Conservation (phyloP, 768 basidiomycete species). For the Pluteus cervinus region DNA sequence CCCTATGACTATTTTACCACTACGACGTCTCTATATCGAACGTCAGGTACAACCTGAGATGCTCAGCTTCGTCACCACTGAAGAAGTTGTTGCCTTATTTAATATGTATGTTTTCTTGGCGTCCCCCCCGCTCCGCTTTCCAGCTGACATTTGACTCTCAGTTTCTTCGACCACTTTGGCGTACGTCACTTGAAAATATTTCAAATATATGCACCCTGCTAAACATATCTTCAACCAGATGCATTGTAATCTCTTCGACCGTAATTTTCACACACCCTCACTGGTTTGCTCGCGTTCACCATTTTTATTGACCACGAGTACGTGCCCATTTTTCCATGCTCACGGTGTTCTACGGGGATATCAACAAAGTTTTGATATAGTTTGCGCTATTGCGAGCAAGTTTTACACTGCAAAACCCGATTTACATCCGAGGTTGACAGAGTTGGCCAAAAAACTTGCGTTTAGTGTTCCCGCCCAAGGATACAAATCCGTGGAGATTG, state of each 20-base stretch:
- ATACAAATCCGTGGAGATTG: constrained; percentile 92
- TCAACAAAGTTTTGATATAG: constrained; percentile 35
- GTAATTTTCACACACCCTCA: constrained; percentile 88
- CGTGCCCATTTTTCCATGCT: constrained; percentile 23
- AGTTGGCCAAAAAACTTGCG: constrained; percentile 81
- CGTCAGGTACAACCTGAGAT: constrained; percentile 91
- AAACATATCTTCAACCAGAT: constrained; percentile 40
- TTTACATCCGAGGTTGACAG: constrained; percentile 71
- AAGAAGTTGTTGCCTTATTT: constrained; percentile 90
- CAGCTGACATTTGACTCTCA: constrained; percentile 21
- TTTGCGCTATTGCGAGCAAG: constrained; percentile 92
- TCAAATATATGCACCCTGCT: no score
- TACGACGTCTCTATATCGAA: constrained; percentile 80
- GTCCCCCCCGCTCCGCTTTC: constrained; percentile 7
- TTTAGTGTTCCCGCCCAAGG: constrained; percentile 82
- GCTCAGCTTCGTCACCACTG: constrained; percentile 79
- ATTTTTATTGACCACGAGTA: constrained; percentile 90
- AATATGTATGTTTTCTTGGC: constrained; percentile 58
- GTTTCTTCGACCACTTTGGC: constrained; percentile 73
- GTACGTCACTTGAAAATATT: constrained; percentile 47
- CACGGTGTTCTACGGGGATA: no score
- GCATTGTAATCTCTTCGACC: constrained; percentile 78
- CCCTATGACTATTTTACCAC: constrained; percentile 83
- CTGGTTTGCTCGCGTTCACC: constrained; percentile 93
- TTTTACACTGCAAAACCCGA: constrained; percentile 83